These are phyloP conservation scores for Arthrinium phaeospermum DNA, from an alignment of 2,329 filamentous ascomycete species.

Conservation along the genomic window DNA sequence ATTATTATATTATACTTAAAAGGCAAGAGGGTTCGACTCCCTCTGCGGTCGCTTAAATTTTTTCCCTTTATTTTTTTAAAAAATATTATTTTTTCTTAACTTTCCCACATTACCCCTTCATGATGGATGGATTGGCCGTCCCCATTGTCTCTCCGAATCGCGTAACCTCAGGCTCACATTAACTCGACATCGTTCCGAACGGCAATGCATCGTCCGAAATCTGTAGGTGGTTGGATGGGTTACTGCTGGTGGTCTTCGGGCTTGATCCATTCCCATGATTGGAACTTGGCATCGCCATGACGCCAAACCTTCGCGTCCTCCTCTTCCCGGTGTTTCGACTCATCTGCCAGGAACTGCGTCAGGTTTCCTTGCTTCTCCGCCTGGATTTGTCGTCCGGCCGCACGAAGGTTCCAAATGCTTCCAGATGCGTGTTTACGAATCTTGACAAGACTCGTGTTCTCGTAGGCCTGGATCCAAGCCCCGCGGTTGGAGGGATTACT, in stretches of 20 bases:
- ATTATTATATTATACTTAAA: constrained; percentile 15
- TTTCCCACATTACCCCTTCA: background rate
- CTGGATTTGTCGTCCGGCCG: background rate
- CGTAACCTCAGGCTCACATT: background rate
- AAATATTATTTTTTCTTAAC: background rate
- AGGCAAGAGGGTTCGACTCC: background rate
- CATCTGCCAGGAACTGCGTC: background rate
- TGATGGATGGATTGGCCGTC: background rate
- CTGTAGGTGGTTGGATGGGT: background rate
- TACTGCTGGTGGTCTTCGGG: background rate
- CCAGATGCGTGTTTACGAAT: background rate
- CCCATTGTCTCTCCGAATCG: background rate
- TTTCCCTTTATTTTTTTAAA: background rate
- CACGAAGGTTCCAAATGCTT: constrained; percentile 8
- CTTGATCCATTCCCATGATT: constrained; percentile 4
- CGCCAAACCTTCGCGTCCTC: background rate
- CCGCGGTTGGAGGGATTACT: background rate
- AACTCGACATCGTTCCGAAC: background rate
- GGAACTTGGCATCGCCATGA: background rate
- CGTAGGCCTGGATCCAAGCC: background rate
- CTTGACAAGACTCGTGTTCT: background rate
- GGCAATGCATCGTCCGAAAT: background rate
- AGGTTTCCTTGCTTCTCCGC: background rate
- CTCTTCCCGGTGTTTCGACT: background rate
- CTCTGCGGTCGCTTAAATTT: background rate